A percentile compares a stretch with the other conserved stretches of the same genome.
phyloP scores from a whole-genome alignment of 2,329 filamentous ascomycete species.

The Monilinia polystroma region DNA sequence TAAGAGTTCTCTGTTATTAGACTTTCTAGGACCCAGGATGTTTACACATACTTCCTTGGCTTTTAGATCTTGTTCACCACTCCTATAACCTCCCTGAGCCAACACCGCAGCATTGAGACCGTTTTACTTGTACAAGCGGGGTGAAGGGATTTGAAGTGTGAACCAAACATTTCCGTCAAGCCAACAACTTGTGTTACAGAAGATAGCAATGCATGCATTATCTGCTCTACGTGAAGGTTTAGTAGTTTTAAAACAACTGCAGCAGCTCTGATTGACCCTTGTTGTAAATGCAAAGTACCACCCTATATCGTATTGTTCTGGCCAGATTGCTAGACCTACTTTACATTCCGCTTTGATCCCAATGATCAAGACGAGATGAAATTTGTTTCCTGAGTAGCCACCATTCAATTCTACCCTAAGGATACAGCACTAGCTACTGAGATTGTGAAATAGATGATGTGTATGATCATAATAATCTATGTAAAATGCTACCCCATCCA shows the following conservation, averaged over 20 bases:
- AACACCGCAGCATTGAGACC: constrained; percentile 50
- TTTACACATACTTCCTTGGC: constrained; percentile 54
- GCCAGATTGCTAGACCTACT: constrained; percentile 52
- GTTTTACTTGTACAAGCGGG: constrained; percentile 51
- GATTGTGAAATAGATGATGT: constrained; percentile 54
- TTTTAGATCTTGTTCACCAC: constrained; percentile 49
- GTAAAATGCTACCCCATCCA: constrained; percentile 56
- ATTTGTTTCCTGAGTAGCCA: constrained; percentile 46
- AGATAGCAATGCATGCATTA: constrained; percentile 52
- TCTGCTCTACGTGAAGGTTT: constrained; percentile 43
- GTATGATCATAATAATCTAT: constrained; percentile 59
- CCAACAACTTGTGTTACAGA: constrained; percentile 54
- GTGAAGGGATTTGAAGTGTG: constrained; percentile 56
- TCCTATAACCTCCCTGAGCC: constrained; percentile 51
- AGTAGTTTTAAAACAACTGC: constrained; percentile 52
- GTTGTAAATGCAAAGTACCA: constrained; percentile 56
- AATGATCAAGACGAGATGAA: constrained; percentile 51
- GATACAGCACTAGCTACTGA: constrained; percentile 50
- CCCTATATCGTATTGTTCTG: constrained; percentile 54
- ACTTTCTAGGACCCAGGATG: constrained; percentile 48
- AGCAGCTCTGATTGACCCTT: constrained; percentile 49
- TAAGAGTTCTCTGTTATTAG: constrained; percentile 43
- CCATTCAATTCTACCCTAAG: constrained; percentile 48
- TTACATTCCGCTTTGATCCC: constrained; percentile 55
- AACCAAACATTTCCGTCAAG: constrained; percentile 55